Base-by-base conservation (phyloP, 768 basidiomycete genomes). In the Paxillus ammoniavirescens region DNA sequence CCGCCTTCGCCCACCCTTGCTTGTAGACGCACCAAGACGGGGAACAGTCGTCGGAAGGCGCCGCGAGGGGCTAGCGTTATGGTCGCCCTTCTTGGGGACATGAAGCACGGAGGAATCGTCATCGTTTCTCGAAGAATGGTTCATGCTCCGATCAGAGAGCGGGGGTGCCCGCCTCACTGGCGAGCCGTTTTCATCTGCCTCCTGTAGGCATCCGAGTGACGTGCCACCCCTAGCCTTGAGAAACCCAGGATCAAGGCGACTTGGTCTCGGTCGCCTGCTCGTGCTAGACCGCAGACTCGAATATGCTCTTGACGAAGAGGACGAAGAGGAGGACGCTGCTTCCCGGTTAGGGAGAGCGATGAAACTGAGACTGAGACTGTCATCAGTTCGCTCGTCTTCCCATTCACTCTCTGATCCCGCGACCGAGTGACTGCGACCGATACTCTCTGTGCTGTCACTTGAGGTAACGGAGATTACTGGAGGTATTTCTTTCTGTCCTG, bases 311-410 rank as follows among this genome's bases (percentile, higher is more conserved):
- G 66, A 67, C 30, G 79, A 72, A 14, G 76, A 73, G n/a, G 72
- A 65, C 14, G 58, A 72, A 14, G 76, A 73, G n/a, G 72, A 65
- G 13, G 58, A 17, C 8, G 47, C 54, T 42, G 51, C 49, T 17
- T 35, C 42, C 21, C 23, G 55, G 17, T 47, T 48, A 40, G 59
- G 52, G 50, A 55, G 50, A 6, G 80, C 72, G 51, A 74, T 56
- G 64, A 83, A 77, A 65, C 77, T 83, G 55, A 84, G 53, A 58
- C 76, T 82, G 61, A 88, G 64, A 64, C 86, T 89, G 47, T 90
- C 89, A 8, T 93, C 90, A 1, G 87, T 89, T 72, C 82, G 88
- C 64, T 92, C 90, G 64, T 93, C 90, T 70, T 93, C 91, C 91
- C 91, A 93, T 52, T 93, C 91, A 66, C 87, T 91, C 61, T 92